phyloP scores from a whole-genome alignment of 2,329 filamentous ascomycete genomes.

The Fulvia fulva region DNA sequence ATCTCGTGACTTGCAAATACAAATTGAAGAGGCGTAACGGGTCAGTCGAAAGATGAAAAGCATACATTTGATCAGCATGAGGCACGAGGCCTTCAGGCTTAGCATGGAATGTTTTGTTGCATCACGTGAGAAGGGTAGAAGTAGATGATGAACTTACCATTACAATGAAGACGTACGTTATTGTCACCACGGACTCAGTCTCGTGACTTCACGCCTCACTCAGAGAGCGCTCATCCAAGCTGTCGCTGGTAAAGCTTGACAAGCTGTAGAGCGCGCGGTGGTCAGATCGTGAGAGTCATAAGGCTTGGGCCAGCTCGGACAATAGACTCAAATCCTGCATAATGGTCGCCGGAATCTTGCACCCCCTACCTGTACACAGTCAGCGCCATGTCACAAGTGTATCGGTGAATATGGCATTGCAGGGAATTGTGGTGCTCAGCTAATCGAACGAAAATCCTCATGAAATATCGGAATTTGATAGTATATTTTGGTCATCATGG shows the following conservation, averaged over 20 bases:
- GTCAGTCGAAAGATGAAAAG: conserved; percentile 87
- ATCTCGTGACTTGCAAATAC: neutral
- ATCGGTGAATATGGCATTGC: neutral
- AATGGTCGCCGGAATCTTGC: no score
- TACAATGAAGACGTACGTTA: conserved; percentile 28
- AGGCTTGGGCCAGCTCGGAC: no score
- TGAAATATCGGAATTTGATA: conserved; percentile 48
- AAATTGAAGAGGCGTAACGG: conserved; percentile 2
- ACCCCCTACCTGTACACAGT: conserved; percentile 24
- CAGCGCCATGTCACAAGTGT: conserved; percentile 11
- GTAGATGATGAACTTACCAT: conserved; percentile 27
- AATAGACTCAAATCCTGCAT: no score
- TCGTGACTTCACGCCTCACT: no score
- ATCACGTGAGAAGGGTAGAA: conserved; percentile 52
- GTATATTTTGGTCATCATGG: conserved; percentile 45
- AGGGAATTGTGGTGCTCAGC: conserved; percentile 32
- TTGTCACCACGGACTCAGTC: no score
- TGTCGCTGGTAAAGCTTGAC: no score
- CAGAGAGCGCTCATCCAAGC: no score
- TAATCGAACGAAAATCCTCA: conserved; percentile 49
- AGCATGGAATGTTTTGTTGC: conserved; percentile 70
- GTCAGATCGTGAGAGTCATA: no score
- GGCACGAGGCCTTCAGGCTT: conserved; percentile 61
- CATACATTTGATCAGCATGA: conserved; percentile 65
- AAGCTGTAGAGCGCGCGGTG: no score